phyloP scores from a whole-genome alignment of 495 filamentous ascomycete species.

The Daldinia decipiens region DNA sequence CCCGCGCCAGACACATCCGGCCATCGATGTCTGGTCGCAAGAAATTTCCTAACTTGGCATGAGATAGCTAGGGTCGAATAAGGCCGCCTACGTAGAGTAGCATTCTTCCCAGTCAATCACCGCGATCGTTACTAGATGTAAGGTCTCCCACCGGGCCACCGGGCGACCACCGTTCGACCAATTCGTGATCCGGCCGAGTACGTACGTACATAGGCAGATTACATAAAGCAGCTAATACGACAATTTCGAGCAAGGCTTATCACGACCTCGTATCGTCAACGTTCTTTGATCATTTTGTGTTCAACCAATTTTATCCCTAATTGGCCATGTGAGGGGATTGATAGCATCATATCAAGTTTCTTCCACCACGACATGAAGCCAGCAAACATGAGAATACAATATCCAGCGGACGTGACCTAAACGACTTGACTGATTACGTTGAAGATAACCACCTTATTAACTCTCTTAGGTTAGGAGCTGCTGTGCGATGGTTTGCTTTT shows the following conservation, averaged over 20 bases:
- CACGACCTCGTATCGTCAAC: background rate
- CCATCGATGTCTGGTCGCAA: conserved; percentile 16
- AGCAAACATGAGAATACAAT: no score
- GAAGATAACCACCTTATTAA: background rate
- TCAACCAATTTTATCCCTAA: no score
- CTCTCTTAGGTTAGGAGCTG: background rate
- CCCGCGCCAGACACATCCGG: background rate
- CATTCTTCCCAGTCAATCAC: conserved; percentile 11
- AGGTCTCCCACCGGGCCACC: conserved; percentile 19
- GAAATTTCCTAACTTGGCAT: conserved; percentile 8
- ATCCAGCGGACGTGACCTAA: no score
- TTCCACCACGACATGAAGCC: no score
- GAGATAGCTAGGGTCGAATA: conserved; percentile 5
- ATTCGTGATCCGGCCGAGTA: background rate
- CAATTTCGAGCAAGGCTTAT: background rate
- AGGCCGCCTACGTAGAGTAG: background rate
- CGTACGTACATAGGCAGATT: background rate
- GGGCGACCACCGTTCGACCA: conserved; percentile 15
- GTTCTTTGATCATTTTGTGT: no score
- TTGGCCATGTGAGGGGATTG: no score
- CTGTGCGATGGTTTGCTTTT: background rate
- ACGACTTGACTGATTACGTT: no score
- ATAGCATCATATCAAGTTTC: no score
- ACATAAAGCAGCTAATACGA: background rate
- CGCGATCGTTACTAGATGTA: background rate